Base-by-base conservation (phyloP, 164 flowering plant species). In the Magnolia sinica region DNA sequence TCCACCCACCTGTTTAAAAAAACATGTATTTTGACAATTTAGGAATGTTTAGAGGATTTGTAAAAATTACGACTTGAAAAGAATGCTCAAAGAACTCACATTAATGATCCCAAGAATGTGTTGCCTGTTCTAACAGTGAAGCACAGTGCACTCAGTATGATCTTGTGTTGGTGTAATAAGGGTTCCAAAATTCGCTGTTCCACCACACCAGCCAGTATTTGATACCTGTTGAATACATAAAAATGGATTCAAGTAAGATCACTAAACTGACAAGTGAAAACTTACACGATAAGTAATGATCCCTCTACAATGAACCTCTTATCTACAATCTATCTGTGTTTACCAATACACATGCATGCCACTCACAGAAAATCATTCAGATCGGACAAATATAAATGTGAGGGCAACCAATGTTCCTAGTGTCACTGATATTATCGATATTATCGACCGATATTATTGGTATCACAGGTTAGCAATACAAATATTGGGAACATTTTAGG, bases 111-210 rank as follows among this genome's bases (percentile, higher is more conserved):
- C 88, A 96, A 83, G 87, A 73, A 96, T 61, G 99, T 96, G 88
- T 96, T 96, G 79, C 98, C 98, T 2, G 99, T 96, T 73, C 99
- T 80, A 70, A 92, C 95, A 63, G 93, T 96, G 78, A 96, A 96
- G 88, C 98, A 92, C 19, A 88, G 18, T 18, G 98, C 99, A 81
- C 96, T 90, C 52, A 96, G 79, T n/a, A 91, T 14, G 67, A 92
- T 73, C 85, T 94, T 93, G 83, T 93, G 95, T 31, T 91, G 81
- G 82, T 96, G 97, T 14, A 96, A 85, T 80, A 94, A 11, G 0
- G 98, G 99, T 79, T 96, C 99, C 84, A 96, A 84, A 6, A 92
- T 51, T 51, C 99, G 84, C 75, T 96, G 99, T 71, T 96, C 99
- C 64, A 96, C 81, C 24, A 96, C 91, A 72, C 99, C 99, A 10